Evolutionary conservation across 2,329 filamentous ascomycete species (phyloP).

Genomic region (Arthrobotrys pseudoclavata): DNA sequence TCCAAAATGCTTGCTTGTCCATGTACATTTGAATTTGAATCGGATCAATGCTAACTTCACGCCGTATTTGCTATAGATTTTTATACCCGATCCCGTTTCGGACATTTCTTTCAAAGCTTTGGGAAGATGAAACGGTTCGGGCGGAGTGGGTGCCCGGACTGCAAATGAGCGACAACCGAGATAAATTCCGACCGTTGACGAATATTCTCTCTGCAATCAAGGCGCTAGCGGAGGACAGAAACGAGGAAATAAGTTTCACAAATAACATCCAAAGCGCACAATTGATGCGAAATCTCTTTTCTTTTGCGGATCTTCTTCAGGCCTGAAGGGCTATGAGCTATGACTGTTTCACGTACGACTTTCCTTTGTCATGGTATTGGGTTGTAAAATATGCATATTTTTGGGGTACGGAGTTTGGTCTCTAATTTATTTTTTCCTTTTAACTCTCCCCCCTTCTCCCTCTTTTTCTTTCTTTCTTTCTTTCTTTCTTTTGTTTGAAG

Average conservation of each 20-base stretch:
- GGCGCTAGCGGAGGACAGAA: conserved; percentile 50
- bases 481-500: not conserved
- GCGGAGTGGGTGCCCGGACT: conserved; percentile 85
- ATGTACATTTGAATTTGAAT: not conserved
- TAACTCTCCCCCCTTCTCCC: not conserved
- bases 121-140: conserved; percentile 78
- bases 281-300: conserved; percentile 56
- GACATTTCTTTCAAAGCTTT: conserved; percentile 80
- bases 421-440: not conserved
- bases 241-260: conserved; percentile 46
- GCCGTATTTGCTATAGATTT: conserved; percentile 73
- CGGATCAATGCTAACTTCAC: not conserved
- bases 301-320: conserved; percentile 53
- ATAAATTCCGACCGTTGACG: conserved; percentile 1
- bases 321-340: not conserved
- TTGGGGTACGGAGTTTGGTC: not conserved
- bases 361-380: not conserved
- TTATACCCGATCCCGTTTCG: conserved; percentile 83
- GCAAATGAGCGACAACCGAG: conserved; percentile 67
- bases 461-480: not conserved
- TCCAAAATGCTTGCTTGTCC: not conserved
- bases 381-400: not conserved
- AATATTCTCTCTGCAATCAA: conserved; percentile 50
- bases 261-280: conserved; percentile 48
- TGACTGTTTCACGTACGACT: not conserved